These are phyloP conservation scores for Mangifera indica DNA, from an alignment of 345 rosid species.

Conservation along the genomic window DNA sequence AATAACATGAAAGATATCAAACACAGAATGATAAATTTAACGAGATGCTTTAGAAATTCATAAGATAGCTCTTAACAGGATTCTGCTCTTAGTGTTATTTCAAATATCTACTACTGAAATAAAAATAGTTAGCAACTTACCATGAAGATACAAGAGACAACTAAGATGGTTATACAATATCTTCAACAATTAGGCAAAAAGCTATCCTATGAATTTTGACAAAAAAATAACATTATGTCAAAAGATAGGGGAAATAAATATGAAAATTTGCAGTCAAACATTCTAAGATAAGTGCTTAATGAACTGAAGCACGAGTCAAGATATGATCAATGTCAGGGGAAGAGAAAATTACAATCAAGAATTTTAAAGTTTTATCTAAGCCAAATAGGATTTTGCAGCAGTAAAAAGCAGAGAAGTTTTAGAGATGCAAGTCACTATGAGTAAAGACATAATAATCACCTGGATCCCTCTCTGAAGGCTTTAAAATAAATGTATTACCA, in stretches of 20 bases:
- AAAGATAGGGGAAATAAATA: not conserved
- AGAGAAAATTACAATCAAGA: not conserved
- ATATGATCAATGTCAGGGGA: not conserved
- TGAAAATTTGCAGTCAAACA: not conserved
- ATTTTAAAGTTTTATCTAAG: not conserved
- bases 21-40: not conserved
- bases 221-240: not conserved
- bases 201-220: not conserved
- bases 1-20: not conserved
- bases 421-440: not conserved
- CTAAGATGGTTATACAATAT: not conserved
- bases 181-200: not conserved
- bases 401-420: not conserved
- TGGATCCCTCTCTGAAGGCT: slow-evolving; percentile 54
- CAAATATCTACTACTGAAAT: too few species aligned
- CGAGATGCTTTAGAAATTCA: not conserved
- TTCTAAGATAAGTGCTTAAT: not conserved
- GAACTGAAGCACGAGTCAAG: not conserved
- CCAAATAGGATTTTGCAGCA: not conserved
- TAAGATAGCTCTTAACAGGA: too few species aligned
- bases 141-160: too few species aligned
- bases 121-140: too few species aligned
- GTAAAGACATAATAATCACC: slow-evolving; percentile 30
- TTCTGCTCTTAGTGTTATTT: too few species aligned
- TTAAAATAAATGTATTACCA: slow-evolving; percentile 55